Percentiles rank a stretch among this genome's conserved stretches.
Evolutionary conservation across 345 rosid genomes (phyloP).

Genomic region (Eutrema heterophyllum): DNA sequence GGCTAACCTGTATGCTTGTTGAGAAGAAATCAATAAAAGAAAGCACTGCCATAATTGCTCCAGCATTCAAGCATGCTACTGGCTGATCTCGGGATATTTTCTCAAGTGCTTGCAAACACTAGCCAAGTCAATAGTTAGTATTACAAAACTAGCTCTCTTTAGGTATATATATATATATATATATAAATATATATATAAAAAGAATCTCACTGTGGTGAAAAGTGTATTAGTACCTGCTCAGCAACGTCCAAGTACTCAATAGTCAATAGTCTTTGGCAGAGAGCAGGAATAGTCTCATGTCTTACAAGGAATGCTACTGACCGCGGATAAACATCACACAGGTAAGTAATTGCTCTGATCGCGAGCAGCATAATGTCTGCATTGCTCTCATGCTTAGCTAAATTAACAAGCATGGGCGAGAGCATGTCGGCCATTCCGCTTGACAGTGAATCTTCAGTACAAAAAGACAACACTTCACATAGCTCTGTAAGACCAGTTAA

Average conservation of each 20-base stretch:
- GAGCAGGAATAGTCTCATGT: slow-evolving; percentile 75
- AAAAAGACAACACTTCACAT: slow-evolving; percentile 87
- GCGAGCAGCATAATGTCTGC: slow-evolving; percentile 77
- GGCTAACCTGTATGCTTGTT: slow-evolving; percentile 73
- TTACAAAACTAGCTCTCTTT: not conserved
- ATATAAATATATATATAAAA: no score
- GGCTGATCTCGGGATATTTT: slow-evolving; percentile 92
- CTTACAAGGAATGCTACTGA: slow-evolving; percentile 67
- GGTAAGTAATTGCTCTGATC: slow-evolving; percentile 79
- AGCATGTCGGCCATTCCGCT: slow-evolving; percentile 58
- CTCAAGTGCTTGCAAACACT: slow-evolving; percentile 99
- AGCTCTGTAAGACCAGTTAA: slow-evolving; percentile 69
- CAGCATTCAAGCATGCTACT: slow-evolving; percentile 76
- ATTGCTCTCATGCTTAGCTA: slow-evolving; percentile 56
- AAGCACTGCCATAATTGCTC: slow-evolving; percentile 86
- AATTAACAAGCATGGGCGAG: slow-evolving; percentile 70
- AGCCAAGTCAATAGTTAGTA: slow-evolving; percentile 10
- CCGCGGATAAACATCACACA: slow-evolving; percentile 84
- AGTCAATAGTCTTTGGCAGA: slow-evolving; percentile 68
- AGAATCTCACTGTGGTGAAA: not conserved
- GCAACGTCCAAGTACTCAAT: slow-evolving; percentile 93
- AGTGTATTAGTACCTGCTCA: slow-evolving; percentile 58
- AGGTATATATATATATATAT: not conserved
- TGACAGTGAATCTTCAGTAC: slow-evolving; percentile 73
- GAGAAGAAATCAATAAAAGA: slow-evolving; percentile 79